phyloP scores from a whole-genome alignment of 2,329 filamentous ascomycete genomes.

The Mycocentrospora acerina region DNA sequence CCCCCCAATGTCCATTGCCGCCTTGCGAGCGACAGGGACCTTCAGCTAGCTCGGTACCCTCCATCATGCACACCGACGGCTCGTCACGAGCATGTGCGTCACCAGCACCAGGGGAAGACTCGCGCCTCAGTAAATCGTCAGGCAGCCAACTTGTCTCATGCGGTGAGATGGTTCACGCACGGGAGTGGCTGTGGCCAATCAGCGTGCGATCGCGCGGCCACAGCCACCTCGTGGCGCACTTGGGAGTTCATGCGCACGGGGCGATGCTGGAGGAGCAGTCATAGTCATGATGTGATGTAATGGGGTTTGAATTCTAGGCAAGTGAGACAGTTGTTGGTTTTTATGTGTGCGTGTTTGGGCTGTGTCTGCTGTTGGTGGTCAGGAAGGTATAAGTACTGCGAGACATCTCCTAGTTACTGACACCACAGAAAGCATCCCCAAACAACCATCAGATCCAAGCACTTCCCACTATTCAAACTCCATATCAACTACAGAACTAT shows the following conservation, averaged over 20 bases:
- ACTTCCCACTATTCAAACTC: too few relatives aligned
- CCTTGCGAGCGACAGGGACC: too few relatives aligned
- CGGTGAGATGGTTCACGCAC: constrained; percentile 4
- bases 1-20: too few relatives aligned
- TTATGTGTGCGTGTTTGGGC: constrained; percentile 7
- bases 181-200: constrained; percentile 4
- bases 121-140: background rate
- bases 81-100: too few relatives aligned
- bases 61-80: too few relatives aligned
- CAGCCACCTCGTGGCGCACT: too few relatives aligned
- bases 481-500: background rate
- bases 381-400: background rate
- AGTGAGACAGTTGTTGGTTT: constrained; percentile 10
- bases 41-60: too few relatives aligned
- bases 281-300: constrained; percentile 3
- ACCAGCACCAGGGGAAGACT: background rate
- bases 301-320: constrained; percentile 5
- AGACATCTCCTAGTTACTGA: background rate
- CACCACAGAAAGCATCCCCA: background rate
- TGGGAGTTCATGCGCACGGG: constrained; percentile 7
- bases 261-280: constrained; percentile 3
- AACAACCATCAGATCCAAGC: background rate
- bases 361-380: constrained; percentile 3
- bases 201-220: background rate
- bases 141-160: constrained; percentile 10